Conservation (phyloP, 306 rosid genomes). For the Quercus ilex region DNA sequence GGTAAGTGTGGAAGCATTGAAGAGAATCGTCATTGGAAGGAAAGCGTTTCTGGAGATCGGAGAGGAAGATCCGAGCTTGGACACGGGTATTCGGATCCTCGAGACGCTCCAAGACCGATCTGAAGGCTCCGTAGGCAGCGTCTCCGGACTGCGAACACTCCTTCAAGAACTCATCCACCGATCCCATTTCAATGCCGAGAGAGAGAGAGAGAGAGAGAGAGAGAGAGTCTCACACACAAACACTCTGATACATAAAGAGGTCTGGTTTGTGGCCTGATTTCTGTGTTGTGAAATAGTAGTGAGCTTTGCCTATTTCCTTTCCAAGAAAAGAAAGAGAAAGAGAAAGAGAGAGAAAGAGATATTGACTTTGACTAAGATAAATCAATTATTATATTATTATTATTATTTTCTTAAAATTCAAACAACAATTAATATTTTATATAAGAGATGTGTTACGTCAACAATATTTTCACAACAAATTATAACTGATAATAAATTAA, state of each 20-base stretch:
- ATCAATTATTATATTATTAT: too few relatives aligned
- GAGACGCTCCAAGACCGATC: slow-evolving; percentile 69
- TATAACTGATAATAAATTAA: accelerated
- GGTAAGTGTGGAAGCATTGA: slow-evolving; percentile 61
- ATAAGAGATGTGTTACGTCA: accelerated
- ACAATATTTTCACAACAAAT: accelerated
- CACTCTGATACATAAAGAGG: too few relatives aligned
- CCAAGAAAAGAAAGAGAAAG: too few relatives aligned
- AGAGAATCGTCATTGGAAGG: slow-evolving; percentile 59
- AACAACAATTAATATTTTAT: too few relatives aligned
- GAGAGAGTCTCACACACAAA: too few relatives aligned
- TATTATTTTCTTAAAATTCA: too few relatives aligned
- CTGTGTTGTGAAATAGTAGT: too few relatives aligned
- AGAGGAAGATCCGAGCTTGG: slow-evolving; percentile 76
- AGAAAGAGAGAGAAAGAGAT: too few relatives aligned
- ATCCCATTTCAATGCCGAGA: neutral
- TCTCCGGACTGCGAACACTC: slow-evolving; percentile 78
- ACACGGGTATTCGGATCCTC: slow-evolving; percentile 71
- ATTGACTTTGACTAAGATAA: too few relatives aligned
- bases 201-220: neutral
- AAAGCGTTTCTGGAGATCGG: slow-evolving; percentile 70
- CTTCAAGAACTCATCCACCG: slow-evolving; percentile 66
- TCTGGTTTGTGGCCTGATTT: too few relatives aligned
- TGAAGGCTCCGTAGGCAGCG: slow-evolving; percentile 67
- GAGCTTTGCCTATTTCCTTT: too few relatives aligned